Conservation (phyloP, 129 eudicot genomes). For the Smallanthus sonchifolius region DNA sequence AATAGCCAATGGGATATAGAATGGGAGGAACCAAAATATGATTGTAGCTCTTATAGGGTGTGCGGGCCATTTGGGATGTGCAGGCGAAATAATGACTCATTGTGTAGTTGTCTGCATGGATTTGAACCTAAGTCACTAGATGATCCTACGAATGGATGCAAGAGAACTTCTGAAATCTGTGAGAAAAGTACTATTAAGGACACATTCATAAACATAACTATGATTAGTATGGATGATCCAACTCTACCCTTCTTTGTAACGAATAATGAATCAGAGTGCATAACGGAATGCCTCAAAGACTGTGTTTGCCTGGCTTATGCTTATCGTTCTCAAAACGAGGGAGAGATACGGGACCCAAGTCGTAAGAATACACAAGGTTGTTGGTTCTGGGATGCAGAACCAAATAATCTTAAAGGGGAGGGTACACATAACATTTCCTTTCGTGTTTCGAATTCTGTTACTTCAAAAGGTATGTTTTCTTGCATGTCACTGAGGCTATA, state of each 20-base stretch:
- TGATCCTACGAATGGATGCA: constrained; percentile 24
- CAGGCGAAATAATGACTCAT: neutral
- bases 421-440: constrained; percentile 10
- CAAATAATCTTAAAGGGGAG: neutral
- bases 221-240: constrained; percentile 14
- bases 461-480: neutral
- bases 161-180: constrained; percentile 3
- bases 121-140: constrained; percentile 11
- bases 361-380: neutral
- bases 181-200: neutral
- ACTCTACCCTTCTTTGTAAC: neutral
- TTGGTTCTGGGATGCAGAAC: constrained; percentile 24
- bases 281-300: constrained; percentile 3
- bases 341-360: neutral
- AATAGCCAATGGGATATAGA: neutral
- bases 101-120: constrained; percentile 38
- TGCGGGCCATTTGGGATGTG: constrained; percentile 37
- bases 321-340: neutral
- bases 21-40: constrained; percentile 32
- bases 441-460: neutral
- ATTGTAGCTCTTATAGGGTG: constrained; percentile 5
- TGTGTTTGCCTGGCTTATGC: constrained; percentile 30
- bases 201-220: neutral
- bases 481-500: too few species aligned
- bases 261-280: constrained; percentile 14